phyloP scores from a whole-genome alignment of 2,329 filamentous ascomycete genomes.

The Chaetomiaceae sp. region DNA sequence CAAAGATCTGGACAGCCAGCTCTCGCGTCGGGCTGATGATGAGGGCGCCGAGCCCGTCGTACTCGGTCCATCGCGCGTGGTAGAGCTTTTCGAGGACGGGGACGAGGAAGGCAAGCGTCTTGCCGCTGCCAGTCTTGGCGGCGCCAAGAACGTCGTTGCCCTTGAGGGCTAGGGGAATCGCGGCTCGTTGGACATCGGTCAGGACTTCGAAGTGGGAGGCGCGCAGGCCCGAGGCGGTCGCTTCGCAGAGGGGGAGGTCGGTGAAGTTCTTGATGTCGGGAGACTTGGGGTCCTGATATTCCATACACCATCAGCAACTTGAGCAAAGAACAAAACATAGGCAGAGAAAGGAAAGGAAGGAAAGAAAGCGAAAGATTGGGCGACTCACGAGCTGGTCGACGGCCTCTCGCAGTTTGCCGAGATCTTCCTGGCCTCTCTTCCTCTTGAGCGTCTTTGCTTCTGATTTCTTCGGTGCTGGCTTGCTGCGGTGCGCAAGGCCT shows the following conservation, averaged over 20 bases:
- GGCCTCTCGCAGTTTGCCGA: constrained; percentile 25
- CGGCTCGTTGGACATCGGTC: constrained; percentile 86
- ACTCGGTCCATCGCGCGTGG: constrained; percentile 80
- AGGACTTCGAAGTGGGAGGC: constrained; percentile 83
- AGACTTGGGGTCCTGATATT: constrained; percentile 54
- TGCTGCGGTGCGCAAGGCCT: constrained; percentile 6
- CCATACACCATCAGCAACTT: too few species aligned
- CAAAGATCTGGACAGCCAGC: constrained; percentile 93
- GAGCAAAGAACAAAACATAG: too few species aligned
- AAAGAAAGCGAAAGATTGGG: neutral
- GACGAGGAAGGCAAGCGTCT: constrained; percentile 88
- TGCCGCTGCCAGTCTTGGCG: constrained; percentile 92
- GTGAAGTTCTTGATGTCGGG: constrained; percentile 64
- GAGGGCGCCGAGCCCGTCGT: constrained; percentile 85
- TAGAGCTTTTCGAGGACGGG: constrained; percentile 92
- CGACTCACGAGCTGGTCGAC: constrained; percentile 21
- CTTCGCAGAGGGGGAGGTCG: constrained; percentile 78
- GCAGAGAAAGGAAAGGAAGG: neutral
- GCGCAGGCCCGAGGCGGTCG: constrained; percentile 74
- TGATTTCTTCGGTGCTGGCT: constrained; percentile 8
- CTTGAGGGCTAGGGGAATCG: constrained; percentile 83
- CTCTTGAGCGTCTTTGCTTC: constrained; percentile 27
- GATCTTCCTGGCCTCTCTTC: constrained; percentile 26
- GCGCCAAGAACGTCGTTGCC: constrained; percentile 86
- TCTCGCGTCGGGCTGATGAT: constrained; percentile 93